Percentiles rank a stretch among this genome's conserved stretches.
These are phyloP conservation scores for Globisporangium nunn DNA, from an alignment of 352 stramenopile species.

Conservation along the genomic window DNA sequence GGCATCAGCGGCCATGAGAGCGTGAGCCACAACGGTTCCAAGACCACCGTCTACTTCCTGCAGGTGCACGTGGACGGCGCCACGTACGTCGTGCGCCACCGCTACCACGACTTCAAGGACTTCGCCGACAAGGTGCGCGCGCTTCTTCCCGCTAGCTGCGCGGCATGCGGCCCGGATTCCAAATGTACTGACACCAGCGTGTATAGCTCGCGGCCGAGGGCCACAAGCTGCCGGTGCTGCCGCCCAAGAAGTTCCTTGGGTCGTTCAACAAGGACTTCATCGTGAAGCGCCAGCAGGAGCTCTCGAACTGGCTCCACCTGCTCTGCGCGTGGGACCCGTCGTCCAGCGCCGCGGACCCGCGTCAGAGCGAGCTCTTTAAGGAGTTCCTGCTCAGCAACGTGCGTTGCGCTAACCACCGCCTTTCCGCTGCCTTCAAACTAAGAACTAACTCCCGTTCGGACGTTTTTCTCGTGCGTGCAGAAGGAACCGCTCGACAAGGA, in stretches of 20 bases:
- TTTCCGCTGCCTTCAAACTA: no score
- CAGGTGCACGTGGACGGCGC: conserved; percentile 69
- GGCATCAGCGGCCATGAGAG: conserved; percentile 85
- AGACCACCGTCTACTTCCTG: conserved; percentile 83
- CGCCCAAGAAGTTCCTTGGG: conserved; percentile 86
- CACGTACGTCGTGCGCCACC: conserved; percentile 79
- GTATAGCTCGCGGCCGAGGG: conserved; percentile 58
- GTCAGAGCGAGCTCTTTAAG: conserved; percentile 63
- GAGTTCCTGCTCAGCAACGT: conserved; percentile 80
- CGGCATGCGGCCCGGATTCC: no score
- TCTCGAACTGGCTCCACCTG: conserved; percentile 82
- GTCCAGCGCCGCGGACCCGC: conserved; percentile 53
- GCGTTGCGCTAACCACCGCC: conserved; percentile 8
- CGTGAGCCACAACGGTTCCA: conserved; percentile 81
- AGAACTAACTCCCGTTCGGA: no score
- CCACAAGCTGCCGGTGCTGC: conserved; percentile 70
- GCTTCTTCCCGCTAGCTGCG: background rate
- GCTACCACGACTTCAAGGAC: conserved; percentile 87
- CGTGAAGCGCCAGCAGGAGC: conserved; percentile 82
- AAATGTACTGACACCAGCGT: background rate
- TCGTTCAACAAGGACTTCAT: conserved; percentile 89
- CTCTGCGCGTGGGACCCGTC: conserved; percentile 68
- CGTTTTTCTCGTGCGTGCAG: conserved; percentile 14
- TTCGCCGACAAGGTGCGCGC: conserved; percentile 71
- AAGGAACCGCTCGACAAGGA: conserved; percentile 74